These are phyloP conservation scores for Mimosa pudica DNA, from an alignment of 306 rosid species.

Conservation along the genomic window DNA sequence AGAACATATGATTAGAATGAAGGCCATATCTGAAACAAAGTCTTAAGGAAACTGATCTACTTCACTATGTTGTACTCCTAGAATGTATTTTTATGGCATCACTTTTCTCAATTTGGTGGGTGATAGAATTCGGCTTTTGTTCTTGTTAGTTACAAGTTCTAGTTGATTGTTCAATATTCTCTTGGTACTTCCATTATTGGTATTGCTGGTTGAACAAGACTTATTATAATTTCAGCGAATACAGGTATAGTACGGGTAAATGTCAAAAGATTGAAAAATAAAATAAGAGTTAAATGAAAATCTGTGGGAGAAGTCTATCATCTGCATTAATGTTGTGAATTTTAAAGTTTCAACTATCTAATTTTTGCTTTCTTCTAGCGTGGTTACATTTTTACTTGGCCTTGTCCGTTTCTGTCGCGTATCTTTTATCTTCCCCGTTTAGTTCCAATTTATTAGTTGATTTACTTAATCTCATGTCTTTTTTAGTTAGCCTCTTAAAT, in stretches of 20 bases:
- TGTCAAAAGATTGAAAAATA: neutral
- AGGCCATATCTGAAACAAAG: constrained; percentile 8
- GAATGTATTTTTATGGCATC: constrained; percentile 3
- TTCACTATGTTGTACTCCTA: neutral
- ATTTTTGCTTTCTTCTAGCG: neutral
- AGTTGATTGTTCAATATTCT: neutral
- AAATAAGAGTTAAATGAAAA: neutral
- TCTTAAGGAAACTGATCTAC: too few species aligned
- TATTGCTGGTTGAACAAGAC: neutral
- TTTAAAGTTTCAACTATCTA: neutral
- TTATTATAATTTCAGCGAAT: neutral
- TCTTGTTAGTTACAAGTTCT: neutral
- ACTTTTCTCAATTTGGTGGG: constrained; percentile 8
- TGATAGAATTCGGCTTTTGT: neutral
- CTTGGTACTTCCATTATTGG: neutral
- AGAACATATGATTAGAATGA: constrained; percentile 11
- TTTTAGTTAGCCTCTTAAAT: constrained; percentile 21
- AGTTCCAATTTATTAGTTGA: constrained; percentile 20
- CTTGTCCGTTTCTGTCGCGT: neutral
- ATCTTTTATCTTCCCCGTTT: constrained; percentile 16
- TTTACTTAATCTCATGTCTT: constrained; percentile 23
- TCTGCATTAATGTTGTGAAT: too few species aligned
- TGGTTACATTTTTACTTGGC: neutral
- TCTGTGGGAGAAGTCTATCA: neutral
- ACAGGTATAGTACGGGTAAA: neutral